Percentiles rank a stretch among this genome's conserved stretches.
Conservation (phyloP, 2,329 filamentous ascomycete species). For the Cordyceps fumosorosea region DNA sequence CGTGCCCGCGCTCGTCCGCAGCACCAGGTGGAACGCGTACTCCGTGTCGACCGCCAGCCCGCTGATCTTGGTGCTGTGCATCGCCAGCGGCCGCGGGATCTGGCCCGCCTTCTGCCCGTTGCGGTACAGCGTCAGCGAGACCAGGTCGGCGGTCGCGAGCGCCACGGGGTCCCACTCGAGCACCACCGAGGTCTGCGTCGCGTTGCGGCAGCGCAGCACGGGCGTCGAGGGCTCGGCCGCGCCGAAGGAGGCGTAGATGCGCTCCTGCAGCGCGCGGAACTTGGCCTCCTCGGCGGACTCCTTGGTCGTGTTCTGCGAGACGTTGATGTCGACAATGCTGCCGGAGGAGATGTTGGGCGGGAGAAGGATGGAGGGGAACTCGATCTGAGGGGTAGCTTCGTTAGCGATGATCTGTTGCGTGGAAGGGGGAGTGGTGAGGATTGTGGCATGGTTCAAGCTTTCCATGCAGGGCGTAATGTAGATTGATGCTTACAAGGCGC, state of each 20-base stretch:
- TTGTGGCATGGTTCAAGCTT: background rate
- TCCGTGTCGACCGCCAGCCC: constrained; percentile 94
- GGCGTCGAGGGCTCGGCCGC: constrained; percentile 69
- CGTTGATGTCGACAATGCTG: constrained; percentile 96
- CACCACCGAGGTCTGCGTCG: constrained; percentile 95
- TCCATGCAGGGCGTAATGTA: background rate
- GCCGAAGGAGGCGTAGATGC: constrained; percentile 83
- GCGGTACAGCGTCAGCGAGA: constrained; percentile 83
- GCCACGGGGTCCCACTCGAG: constrained; percentile 97
- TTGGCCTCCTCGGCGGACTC: constrained; percentile 67
- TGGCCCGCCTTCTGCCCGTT: constrained; percentile 96
- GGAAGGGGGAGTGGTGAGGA: background rate
- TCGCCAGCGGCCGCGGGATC: constrained; percentile 80
- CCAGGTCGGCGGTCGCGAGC: constrained; percentile 84
- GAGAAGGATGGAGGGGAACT: constrained; percentile 95
- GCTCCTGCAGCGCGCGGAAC: constrained; percentile 81
- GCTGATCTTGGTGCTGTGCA: constrained; percentile 93
- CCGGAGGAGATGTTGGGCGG: constrained; percentile 92
- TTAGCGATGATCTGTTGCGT: constrained; percentile 16
- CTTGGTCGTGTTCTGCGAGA: constrained; percentile 75
- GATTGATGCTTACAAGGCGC: constrained; percentile 62
- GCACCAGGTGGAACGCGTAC: constrained; percentile 88
- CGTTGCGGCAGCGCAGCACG: constrained; percentile 84
- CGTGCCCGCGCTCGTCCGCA: constrained; percentile 85
- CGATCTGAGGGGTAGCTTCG: constrained; percentile 58